Evolutionary conservation across 2,329 filamentous ascomycete species (phyloP).

Genomic region (Fusarium dimerum): DNA sequence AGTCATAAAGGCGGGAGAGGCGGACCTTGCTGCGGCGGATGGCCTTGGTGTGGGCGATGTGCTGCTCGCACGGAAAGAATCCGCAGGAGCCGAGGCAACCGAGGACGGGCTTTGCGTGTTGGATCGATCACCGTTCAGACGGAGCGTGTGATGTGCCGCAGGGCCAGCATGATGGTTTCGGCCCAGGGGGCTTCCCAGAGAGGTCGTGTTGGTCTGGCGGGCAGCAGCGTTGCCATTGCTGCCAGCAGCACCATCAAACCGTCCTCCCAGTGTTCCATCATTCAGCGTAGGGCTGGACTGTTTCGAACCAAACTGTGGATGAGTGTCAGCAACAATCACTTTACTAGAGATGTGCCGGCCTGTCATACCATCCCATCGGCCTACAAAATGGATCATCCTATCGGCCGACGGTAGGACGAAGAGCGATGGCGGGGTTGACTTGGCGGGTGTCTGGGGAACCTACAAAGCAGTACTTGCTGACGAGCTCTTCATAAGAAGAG

Average conservation of each 20-base stretch:
- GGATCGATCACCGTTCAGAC: slow-evolving; percentile 17
- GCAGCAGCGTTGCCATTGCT: slow-evolving; percentile 7
- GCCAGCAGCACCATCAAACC: slow-evolving; percentile 33
- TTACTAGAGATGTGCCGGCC: slow-evolving; percentile 16
- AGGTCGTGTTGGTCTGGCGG: slow-evolving; percentile 10
- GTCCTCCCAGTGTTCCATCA: slow-evolving; percentile 48
- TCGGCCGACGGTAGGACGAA: slow-evolving; percentile 21
- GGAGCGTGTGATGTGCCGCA: slow-evolving; percentile 46
- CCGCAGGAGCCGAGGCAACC: slow-evolving; percentile 25
- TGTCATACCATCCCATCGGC: slow-evolving; percentile 22
- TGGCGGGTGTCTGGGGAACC: slow-evolving; percentile 58
- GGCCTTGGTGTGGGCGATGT: slow-evolving; percentile 34
- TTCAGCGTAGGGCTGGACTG: slow-evolving; percentile 52
- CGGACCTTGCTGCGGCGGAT: slow-evolving; percentile 42
- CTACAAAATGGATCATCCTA: slow-evolving; percentile 14
- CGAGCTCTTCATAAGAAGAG: slow-evolving; percentile 90
- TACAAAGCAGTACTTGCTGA: slow-evolving; percentile 99
- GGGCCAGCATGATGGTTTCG: slow-evolving; percentile 35
- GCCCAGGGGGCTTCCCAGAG: slow-evolving; percentile 16
- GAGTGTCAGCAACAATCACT: slow-evolving; percentile 42
- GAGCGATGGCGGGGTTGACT: slow-evolving; percentile 24
- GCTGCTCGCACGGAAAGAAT: slow-evolving; percentile 28
- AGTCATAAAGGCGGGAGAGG: slow-evolving; percentile 48
- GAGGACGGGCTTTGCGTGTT: slow-evolving; percentile 20
- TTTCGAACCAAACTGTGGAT: slow-evolving; percentile 61